Percentiles rank a stretch among this genome's conserved stretches.
These are phyloP conservation scores for Alternaria conjuncta DNA, from an alignment of 2,329 filamentous ascomycete genomes.

Conservation along the genomic window DNA sequence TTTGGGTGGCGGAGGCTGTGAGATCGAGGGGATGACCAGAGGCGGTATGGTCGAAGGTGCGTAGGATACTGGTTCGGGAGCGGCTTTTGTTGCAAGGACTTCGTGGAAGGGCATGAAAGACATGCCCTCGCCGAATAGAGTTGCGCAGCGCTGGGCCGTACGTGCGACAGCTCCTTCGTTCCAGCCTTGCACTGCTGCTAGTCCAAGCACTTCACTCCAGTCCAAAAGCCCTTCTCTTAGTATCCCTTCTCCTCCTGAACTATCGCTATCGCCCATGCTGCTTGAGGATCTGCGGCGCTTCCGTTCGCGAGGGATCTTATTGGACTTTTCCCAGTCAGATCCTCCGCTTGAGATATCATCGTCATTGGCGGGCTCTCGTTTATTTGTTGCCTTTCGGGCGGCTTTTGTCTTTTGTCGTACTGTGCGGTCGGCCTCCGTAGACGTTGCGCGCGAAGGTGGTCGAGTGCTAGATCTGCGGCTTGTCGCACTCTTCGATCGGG, in stretches of 20 bases:
- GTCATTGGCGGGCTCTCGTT: slow-evolving; percentile 3
- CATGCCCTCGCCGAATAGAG: slow-evolving; percentile 77
- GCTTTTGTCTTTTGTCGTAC: neutral
- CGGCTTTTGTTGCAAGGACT: slow-evolving; percentile 29
- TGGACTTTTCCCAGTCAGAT: slow-evolving; percentile 8
- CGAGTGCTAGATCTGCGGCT: slow-evolving; percentile 14
- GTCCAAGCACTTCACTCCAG: slow-evolving; percentile 84
- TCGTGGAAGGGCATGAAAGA: slow-evolving; percentile 64
- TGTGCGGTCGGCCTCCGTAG: neutral
- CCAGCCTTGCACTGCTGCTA: slow-evolving; percentile 78
- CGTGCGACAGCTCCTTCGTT: slow-evolving; percentile 68
- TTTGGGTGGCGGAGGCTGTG: slow-evolving; percentile 9
- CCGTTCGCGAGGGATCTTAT: neutral
- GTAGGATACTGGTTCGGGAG: slow-evolving; percentile 43
- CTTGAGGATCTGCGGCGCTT: slow-evolving; percentile 24
- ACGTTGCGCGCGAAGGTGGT: slow-evolving; percentile 17
- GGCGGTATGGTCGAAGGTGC: slow-evolving; percentile 38
- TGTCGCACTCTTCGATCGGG: slow-evolving; percentile 15
- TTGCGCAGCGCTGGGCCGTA: slow-evolving; percentile 74
- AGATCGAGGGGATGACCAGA: slow-evolving; percentile 3
- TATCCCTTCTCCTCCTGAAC: slow-evolving; percentile 18
- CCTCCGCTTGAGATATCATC: slow-evolving; percentile 46
- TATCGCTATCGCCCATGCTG: slow-evolving; percentile 10
- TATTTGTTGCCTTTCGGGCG: neutral
- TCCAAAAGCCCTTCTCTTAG: slow-evolving; percentile 54